These are phyloP conservation scores for Talaromyces piceae DNA, from an alignment of 2,329 filamentous ascomycete genomes.

Conservation along the genomic window DNA sequence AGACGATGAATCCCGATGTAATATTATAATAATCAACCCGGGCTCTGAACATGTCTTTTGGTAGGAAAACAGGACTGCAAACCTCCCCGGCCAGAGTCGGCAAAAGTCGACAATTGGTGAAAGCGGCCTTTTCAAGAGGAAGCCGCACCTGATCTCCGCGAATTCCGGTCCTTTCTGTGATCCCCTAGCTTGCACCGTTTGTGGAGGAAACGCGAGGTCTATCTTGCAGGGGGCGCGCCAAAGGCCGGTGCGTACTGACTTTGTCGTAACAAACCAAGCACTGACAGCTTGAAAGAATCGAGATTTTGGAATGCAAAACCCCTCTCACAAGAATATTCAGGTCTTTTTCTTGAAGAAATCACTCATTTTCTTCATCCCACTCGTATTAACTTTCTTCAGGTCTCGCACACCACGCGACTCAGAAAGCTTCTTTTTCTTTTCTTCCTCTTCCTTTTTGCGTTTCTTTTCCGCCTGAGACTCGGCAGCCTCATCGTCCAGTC, in stretches of 20 bases:
- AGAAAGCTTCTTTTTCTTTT: conserved; percentile 69
- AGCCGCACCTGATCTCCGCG: no score
- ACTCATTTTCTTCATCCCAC: conserved; percentile 95
- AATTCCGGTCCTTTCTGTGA: no score
- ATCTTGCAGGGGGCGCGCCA: no score
- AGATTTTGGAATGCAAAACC: neutral
- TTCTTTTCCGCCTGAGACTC: conserved; percentile 67
- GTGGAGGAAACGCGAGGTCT: no score
- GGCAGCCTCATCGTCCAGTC: conserved; percentile 32
- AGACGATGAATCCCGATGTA: neutral
- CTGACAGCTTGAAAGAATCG: neutral
- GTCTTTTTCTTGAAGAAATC: conserved; percentile 63
- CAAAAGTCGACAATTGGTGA: neutral
- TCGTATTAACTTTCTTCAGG: conserved; percentile 81
- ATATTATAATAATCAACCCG: neutral
- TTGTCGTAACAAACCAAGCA: no score
- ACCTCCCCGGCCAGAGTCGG: neutral
- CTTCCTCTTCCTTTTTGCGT: conserved; percentile 78
- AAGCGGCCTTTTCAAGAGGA: no score
- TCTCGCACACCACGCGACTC: conserved; percentile 71
- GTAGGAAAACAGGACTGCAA: neutral
- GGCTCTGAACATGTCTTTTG: neutral
- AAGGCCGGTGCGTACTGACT: no score
- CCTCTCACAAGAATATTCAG: neutral
- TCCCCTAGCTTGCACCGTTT: no score